Evolutionary conservation across 139 green algal species (phyloP).

Genomic region (Closterium sp.): DNA sequence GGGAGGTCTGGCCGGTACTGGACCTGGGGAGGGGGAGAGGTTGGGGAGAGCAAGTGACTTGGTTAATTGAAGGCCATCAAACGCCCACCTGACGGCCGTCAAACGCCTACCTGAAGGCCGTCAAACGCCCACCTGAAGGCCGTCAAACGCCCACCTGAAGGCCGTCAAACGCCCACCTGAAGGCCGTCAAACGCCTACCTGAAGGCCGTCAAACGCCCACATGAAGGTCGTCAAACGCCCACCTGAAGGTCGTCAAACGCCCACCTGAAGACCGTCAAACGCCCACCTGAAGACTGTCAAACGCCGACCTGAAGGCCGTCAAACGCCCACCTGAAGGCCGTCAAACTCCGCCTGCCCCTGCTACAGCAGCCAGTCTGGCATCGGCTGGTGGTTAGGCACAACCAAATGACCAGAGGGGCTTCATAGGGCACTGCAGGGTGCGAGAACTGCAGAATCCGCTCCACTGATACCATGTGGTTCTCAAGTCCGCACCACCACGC

Average conservation of each 20-base stretch:
- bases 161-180: constrained; percentile 24
- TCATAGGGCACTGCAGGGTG: constrained; percentile 29
- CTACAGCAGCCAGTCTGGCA: constrained; percentile 60
- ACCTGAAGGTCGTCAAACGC: constrained; percentile 70
- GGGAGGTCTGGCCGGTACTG: constrained; percentile 76
- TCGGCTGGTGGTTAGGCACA: constrained; percentile 5
- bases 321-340: constrained; percentile 62
- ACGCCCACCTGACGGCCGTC: constrained; percentile 79
- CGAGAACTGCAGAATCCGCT: constrained; percentile 56
- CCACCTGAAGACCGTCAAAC: no score
- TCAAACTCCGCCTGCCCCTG: constrained; percentile 60
- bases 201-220: no score
- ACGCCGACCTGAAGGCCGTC: constrained; percentile 36
- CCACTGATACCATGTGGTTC: constrained; percentile 65
- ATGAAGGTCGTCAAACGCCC: constrained; percentile 82
- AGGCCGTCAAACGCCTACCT: no score
- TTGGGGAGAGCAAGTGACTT: not conserved
- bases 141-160: not conserved
- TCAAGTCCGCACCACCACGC: constrained; percentile 81
- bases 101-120: constrained; percentile 62
- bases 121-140: not conserved
- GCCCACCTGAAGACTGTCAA: no score
- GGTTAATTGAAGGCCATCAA: constrained; percentile 49
- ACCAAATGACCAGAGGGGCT: constrained; percentile 14
- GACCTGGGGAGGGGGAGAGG: constrained; percentile 51